Evolutionary conservation across 345 rosid genomes (phyloP).

Genomic region (Raphanus raphanistrum): DNA sequence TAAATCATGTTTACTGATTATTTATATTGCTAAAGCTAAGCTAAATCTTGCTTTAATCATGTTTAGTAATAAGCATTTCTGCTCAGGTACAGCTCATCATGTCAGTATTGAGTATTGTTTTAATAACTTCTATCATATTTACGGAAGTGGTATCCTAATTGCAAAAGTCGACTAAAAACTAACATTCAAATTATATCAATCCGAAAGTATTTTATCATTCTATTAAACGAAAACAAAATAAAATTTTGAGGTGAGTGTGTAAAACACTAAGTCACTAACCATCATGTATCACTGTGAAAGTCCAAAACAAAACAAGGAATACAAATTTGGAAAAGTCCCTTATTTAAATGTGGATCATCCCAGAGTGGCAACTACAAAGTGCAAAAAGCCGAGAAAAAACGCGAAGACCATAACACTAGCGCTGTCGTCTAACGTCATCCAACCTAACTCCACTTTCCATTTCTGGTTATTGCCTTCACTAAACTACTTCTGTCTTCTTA

Average conservation of each 20-base stretch:
- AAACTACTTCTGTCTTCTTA: neutral
- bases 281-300: neutral
- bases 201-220: neutral
- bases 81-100: neutral
- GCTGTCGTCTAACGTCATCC: conserved; percentile 29
- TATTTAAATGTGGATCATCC: neutral
- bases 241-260: neutral
- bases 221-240: too few species aligned
- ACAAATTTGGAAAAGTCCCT: conserved; percentile 2
- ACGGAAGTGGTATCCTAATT: neutral
- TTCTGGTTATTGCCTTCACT: conserved; percentile 32
- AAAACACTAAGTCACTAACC: neutral
- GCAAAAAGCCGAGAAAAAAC: conserved; percentile 33
- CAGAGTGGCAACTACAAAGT: conserved; percentile 19
- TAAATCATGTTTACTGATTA: neutral
- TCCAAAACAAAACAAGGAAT: neutral
- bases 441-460: conserved; percentile 22
- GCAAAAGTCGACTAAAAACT: neutral
- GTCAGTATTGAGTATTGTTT: neutral
- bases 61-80: neutral
- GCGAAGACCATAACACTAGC: conserved; percentile 30
- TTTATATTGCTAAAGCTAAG: neutral
- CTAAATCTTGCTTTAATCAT: neutral
- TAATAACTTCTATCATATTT: neutral
- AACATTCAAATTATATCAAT: neutral